Base-by-base conservation (phyloP, 345 rosid species). In the Populus simonii region DNA sequence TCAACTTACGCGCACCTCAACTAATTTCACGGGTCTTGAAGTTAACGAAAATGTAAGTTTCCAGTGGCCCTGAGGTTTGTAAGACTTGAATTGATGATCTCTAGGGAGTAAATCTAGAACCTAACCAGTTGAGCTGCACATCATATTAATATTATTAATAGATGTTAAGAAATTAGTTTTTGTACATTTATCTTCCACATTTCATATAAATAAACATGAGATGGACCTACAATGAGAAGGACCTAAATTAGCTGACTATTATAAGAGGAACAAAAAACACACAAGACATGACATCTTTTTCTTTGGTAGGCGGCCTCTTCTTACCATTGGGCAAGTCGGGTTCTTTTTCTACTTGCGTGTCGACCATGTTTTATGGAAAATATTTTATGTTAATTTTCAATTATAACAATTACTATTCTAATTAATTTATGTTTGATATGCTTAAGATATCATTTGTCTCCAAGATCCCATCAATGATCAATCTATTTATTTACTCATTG, bases 401-500 rank as follows among this genome's bases (percentile, higher is more conserved):
- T 17, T 45, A 63, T 27, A 23, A 17, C 20, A 8, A 16, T 6
- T 67, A 67, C 7, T 17, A 33, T 67, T 7, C 18, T 35, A 31
- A 43, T 43, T 35, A 18, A 4, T 31, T 71, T 20, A 27, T 9
- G 2, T 17, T 17, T 27, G 29, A 29, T 15, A 4, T 18, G 35
- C 20, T 47, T 1, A 49, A 16, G 1, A 29, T 18, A 71, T 27
- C 41, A 12, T 68, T n/a, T 75, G 83, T 77, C 82, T 69, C 83
- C 80, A 72, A 41, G 31, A 83, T 74, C 72, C 82, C 85, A 81
- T 77, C 86, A 70, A 79, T 69, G 43, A 2, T 16, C 33, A 45
- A 23, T 27, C 8, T 4, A 25, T 7, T 15, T 45, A 9, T 8
- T 27, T 16, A 71, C 31, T 45, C 41, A 9, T 23, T 29, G 12